phyloP scores from a whole-genome alignment of 441 rosid genomes.

The Populus hybrid region DNA sequence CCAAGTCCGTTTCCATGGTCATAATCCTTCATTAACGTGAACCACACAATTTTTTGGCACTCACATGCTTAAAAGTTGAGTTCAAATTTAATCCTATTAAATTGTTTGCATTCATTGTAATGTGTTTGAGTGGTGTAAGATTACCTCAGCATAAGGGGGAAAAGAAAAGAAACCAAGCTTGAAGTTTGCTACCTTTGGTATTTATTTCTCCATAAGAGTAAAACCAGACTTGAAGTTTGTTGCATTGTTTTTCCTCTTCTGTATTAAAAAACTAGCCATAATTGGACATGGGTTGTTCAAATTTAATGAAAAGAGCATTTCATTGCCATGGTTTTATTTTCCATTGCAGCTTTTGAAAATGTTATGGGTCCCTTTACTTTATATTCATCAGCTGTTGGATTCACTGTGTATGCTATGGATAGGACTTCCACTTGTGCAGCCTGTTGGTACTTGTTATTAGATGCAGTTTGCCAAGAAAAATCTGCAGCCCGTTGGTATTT shows the following conservation, averaged over 20 bases:
- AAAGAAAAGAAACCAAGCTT: neutral
- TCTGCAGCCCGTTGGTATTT: too few relatives aligned
- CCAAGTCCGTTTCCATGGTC: neutral
- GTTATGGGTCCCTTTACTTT: neutral
- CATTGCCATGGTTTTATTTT: neutral
- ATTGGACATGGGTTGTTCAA: neutral
- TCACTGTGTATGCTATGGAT: neutral
- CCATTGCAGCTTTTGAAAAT: neutral
- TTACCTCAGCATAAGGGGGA: too few relatives aligned
- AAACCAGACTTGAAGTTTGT: neutral
- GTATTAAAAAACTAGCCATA: neutral
- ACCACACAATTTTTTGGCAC: neutral
- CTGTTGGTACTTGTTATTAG: neutral
- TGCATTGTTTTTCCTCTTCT: neutral
- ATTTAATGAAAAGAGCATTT: neutral
- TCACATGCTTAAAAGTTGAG: neutral
- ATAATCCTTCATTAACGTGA: neutral
- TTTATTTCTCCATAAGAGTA: neutral
- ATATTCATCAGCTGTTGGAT: neutral
- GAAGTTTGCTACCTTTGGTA: neutral
- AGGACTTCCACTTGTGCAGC: neutral
- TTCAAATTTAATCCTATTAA: neutral
- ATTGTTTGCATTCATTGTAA: too few relatives aligned
- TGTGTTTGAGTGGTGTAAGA: too few relatives aligned
- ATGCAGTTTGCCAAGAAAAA: neutral